phyloP scores from a whole-genome alignment of 495 filamentous ascomycete genomes.

The Platismatia glauca region DNA sequence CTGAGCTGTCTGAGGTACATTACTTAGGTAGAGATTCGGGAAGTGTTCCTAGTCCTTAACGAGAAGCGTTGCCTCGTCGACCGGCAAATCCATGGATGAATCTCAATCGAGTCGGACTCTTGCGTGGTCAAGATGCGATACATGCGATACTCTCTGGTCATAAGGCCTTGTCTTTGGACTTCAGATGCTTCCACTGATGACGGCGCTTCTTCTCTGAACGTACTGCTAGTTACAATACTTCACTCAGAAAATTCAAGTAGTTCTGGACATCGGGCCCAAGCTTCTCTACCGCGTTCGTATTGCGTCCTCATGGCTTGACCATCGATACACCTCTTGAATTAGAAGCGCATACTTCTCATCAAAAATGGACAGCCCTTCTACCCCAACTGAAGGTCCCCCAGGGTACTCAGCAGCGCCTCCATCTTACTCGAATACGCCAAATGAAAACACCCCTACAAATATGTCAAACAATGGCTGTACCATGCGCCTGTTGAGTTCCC shows the following conservation, averaged over 20 bases:
- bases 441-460: conserved; percentile 29
- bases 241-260: not conserved
- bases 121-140: no score
- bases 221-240: not conserved
- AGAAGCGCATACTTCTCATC: not conserved
- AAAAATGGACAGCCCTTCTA: conserved; percentile 27
- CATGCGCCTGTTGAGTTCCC: conserved; percentile 54
- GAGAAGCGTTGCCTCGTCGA: not conserved
- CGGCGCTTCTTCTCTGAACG: no score
- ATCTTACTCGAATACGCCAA: conserved; percentile 27
- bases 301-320: not conserved
- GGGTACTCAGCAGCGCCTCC: conserved; percentile 29
- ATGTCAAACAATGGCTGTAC: conserved; percentile 40
- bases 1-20: no score
- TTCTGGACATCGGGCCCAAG: not conserved
- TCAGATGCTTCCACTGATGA: not conserved
- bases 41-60: not conserved
- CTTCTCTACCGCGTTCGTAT: not conserved
- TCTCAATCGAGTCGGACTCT: not conserved
- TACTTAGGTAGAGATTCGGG: no score
- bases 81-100: not conserved
- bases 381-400: conserved; percentile 24
- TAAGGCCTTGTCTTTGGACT: not conserved
- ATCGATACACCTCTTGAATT: conserved; percentile 2
- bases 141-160: not conserved